Conservation (phyloP, 331 rosid species). For the Saraca asoca region DNA sequence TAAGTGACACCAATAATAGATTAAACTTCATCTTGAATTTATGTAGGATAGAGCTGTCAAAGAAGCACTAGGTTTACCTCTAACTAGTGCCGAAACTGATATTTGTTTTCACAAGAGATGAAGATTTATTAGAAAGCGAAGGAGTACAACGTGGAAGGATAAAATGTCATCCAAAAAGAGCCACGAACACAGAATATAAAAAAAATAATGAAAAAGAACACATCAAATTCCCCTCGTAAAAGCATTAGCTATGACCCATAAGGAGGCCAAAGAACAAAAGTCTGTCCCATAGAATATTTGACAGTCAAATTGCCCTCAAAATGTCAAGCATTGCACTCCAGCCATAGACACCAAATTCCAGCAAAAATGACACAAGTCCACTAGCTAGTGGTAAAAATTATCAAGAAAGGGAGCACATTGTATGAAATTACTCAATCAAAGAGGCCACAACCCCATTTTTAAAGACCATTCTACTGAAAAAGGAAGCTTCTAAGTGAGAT, state of each 20-base stretch:
- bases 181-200: too few relatives aligned
- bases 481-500: too few relatives aligned
- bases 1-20: neutral
- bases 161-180: neutral
- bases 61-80: neutral
- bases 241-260: too few relatives aligned
- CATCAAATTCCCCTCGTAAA: too few relatives aligned
- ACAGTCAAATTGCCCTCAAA: too few relatives aligned
- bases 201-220: too few relatives aligned
- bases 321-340: too few relatives aligned
- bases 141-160: neutral
- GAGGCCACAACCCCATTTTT: neutral
- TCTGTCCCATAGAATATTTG: too few relatives aligned
- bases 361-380: neutral
- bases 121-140: neutral
- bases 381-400: too few relatives aligned
- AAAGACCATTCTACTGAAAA: neutral
- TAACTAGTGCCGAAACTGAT: too few relatives aligned
- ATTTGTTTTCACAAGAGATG: neutral
- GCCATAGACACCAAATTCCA: neutral
- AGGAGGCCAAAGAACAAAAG: too few relatives aligned
- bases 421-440: neutral
- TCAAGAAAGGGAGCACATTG: neutral
- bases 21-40: neutral
- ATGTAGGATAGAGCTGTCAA: neutral